Evolutionary conservation across 1,284 basidiomycete genomes (phyloP).

Genomic region (Peniophora sp.): DNA sequence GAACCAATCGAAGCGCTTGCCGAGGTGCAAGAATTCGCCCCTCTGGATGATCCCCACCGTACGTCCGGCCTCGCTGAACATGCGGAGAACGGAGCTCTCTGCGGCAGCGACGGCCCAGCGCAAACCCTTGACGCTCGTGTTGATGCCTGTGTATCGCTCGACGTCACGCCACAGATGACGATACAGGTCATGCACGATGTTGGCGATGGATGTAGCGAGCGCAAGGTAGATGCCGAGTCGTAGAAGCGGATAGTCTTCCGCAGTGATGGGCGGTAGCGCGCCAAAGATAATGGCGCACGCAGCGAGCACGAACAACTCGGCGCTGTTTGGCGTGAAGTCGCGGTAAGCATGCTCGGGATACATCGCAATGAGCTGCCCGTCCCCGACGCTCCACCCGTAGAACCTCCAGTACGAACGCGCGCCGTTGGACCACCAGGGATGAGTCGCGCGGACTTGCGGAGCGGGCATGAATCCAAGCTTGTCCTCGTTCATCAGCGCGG

Average conservation of each 20-base stretch:
- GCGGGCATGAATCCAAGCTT: constrained; percentile 39
- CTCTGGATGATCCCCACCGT: constrained; percentile 36
- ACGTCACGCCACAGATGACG: constrained; percentile 36
- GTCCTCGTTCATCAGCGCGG: constrained; percentile 25
- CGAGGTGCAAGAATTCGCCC: constrained; percentile 29
- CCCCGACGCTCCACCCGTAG: constrained; percentile 52
- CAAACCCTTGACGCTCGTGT: constrained; percentile 26
- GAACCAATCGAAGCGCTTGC: constrained; percentile 50
- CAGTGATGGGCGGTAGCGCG: constrained; percentile 7
- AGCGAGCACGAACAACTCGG: constrained; percentile 33
- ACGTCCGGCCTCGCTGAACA: constrained; percentile 44
- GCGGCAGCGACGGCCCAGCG: constrained; percentile 33
- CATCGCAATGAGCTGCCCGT: constrained; percentile 39
- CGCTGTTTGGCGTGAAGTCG: constrained; percentile 41
- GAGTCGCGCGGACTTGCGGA: constrained; percentile 37
- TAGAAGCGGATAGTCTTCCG: constrained; percentile 7
- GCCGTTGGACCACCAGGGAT: constrained; percentile 52
- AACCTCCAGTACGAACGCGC: constrained; percentile 44
- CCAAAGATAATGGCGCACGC: constrained; percentile 10
- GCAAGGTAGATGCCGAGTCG: constrained; percentile 17
- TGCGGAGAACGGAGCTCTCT: constrained; percentile 42
- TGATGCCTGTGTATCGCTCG: constrained; percentile 22
- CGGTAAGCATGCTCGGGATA: constrained; percentile 40
- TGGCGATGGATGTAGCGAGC: constrained; percentile 28
- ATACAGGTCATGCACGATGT: constrained; percentile 39